phyloP scores from a whole-genome alignment of 306 rosid genomes.

The Pyrus communis region DNA sequence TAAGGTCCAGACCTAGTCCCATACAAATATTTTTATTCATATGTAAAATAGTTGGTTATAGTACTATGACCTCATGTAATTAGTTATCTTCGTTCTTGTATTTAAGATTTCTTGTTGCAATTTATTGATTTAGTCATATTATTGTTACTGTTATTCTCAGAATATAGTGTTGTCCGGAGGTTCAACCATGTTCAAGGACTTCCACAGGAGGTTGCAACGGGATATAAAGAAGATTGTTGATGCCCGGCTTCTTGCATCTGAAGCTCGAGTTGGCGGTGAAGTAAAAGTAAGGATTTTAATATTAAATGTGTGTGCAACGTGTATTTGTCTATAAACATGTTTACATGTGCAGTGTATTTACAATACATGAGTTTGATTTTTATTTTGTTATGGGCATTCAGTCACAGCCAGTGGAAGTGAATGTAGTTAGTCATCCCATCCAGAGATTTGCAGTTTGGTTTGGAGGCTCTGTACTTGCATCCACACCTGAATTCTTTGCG shows the following conservation, averaged over 20 bases:
- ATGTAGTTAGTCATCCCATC: constrained; percentile 91
- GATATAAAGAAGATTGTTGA: constrained; percentile 92
- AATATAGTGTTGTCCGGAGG: constrained; percentile 96
- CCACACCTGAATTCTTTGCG: constrained; percentile 91
- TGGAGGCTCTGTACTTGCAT: constrained; percentile 98
- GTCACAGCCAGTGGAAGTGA: constrained; percentile 97
- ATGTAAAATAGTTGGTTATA: neutral
- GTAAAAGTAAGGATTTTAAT: constrained; percentile 46
- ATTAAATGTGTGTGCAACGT: neutral
- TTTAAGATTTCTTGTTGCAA: neutral
- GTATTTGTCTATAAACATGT: neutral
- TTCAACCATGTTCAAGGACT: constrained; percentile 99
- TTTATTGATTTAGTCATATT: constrained; percentile 1
- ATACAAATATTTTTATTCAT: neutral
- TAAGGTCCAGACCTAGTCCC: neutral
- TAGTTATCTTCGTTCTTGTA: neutral
- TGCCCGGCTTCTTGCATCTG: constrained; percentile 81
- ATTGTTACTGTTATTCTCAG: constrained; percentile 33
- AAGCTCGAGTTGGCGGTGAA: constrained; percentile 70
- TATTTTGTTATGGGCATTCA: constrained; percentile 22
- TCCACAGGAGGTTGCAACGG: constrained; percentile 93
- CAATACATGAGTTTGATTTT: neutral
- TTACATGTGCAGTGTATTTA: neutral
- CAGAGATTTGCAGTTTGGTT: constrained; percentile 99
- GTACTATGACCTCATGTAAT: neutral